Conservation (phyloP, 257 asterid genomes). For the Nicotiana tabacum region DNA sequence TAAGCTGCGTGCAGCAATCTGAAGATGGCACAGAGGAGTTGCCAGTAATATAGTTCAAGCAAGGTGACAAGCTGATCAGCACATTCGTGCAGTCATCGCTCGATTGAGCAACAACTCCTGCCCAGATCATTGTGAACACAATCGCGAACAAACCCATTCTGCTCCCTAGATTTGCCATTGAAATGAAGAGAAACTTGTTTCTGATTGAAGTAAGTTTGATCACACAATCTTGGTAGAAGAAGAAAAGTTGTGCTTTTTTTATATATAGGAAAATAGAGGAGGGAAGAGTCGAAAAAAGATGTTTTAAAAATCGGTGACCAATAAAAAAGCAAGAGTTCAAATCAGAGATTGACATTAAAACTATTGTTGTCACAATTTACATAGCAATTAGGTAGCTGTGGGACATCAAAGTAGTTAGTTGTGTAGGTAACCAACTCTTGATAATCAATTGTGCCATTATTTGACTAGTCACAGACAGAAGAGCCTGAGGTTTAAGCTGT, state of each 20-base stretch:
- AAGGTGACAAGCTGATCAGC: conserved; percentile 77
- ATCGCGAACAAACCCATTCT: conserved; percentile 29
- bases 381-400: background rate
- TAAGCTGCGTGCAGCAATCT: conserved; percentile 72
- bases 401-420: conserved; percentile 1
- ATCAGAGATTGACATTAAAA: background rate
- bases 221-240: background rate
- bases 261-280: background rate
- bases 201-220: background rate
- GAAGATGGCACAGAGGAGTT: conserved; percentile 53
- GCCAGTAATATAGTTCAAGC: conserved; percentile 65
- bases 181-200: background rate
- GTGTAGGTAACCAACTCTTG: conserved; percentile 17
- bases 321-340: background rate
- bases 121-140: conserved; percentile 28
- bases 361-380: background rate
- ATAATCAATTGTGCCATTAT: conserved; percentile 10
- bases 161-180: conserved; percentile 36
- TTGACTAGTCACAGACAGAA: background rate
- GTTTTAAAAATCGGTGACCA: background rate
- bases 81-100: conserved; percentile 69
- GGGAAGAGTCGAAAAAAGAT: background rate
- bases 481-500: background rate
- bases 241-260: background rate
- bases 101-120: conserved; percentile 44